Evolutionary conservation across 139 green algal species (phyloP), one percentile per base, ranked within the genome.

Genomic region (Ulvella scutata): DNA sequence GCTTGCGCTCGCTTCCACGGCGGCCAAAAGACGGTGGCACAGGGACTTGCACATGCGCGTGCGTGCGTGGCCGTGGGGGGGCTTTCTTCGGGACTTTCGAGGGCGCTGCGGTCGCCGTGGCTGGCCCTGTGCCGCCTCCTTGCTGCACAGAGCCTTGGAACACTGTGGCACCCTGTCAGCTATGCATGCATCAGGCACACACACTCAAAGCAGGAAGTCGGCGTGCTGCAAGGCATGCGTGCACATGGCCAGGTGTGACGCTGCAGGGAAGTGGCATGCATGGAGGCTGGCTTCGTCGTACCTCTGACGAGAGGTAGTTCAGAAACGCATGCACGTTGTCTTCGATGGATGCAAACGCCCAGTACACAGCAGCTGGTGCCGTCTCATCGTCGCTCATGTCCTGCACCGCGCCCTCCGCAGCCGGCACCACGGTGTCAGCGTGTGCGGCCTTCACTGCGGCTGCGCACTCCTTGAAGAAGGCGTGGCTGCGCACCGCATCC

Each of bases 81-180:
- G 51, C 51, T 26, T 67, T 67, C 51, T 67, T 67, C 51, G 51
- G 51, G n/a, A 67, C 51, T 26, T 67, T 67, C 6, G 51, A 67
- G 1, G 51, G 51, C 51, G 51, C 51, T 26, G 51, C 51, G 6
- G 51, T 67, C 51, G 51, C 33, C 51, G 51, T 29, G n/a, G 17
- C 51, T 67, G 13, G 51, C 51, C 51, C 31, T 26, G 6, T 67
- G 51, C 51, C 51, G n/a, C 51, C n/a, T n/a, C n/a, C n/a, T n/a
- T n/a, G n/a, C n/a, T n/a, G n/a, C n/a, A n/a, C n/a, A n/a, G n/a
- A n/a, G n/a, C n/a, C n/a, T n/a, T n/a, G n/a, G n/a, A n/a, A n/a
- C n/a, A n/a, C n/a, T n/a, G n/a, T n/a, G n/a, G n/a, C n/a, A n/a
- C n/a, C n/a, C n/a, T n/a, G n/a, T n/a, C n/a, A n/a, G n/a, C n/a